Conservation (phyloP, 1,284 basidiomycete species). For the Ustilago loliicola region DNA sequence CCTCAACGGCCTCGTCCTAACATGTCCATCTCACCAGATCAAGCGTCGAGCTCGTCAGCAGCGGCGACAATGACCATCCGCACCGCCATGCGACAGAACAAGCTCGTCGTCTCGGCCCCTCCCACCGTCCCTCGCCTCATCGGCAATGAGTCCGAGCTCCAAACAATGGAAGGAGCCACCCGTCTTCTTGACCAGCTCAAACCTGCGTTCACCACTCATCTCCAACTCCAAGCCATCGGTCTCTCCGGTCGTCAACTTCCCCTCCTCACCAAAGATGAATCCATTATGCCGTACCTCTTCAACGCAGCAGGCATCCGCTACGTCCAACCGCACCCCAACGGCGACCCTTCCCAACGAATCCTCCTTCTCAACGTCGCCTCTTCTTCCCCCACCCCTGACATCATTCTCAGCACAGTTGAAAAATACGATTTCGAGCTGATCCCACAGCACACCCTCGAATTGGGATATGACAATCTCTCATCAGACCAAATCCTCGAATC, state of each 20-base stretch:
- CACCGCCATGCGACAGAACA: constrained; percentile 31
- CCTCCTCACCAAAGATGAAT: constrained; percentile 30
- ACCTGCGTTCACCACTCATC: constrained; percentile 23
- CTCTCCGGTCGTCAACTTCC: constrained; percentile 35
- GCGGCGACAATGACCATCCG: constrained; percentile 17
- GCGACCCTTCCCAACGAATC: constrained; percentile 34
- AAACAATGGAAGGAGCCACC: constrained; percentile 20
- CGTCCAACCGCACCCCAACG: constrained; percentile 44
- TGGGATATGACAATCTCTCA: constrained; percentile 40
- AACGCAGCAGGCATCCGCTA: constrained; percentile 41
- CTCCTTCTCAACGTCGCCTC: constrained; percentile 44
- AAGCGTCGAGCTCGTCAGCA: constrained; percentile 1
- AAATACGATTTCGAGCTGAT: constrained; percentile 25
- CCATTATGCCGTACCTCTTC: constrained; percentile 38
- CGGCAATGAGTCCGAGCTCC: constrained; percentile 29
- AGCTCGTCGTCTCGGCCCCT: constrained; percentile 30
- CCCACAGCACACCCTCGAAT: constrained; percentile 1
- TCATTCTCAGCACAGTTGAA: constrained; percentile 10
- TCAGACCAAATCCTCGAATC: constrained; percentile 50
- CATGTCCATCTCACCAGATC: constrained; percentile 11
- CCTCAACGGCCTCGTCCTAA: neutral
- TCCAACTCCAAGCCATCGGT: constrained; percentile 38
- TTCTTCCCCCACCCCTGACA: constrained; percentile 22
- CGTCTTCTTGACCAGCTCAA: constrained; percentile 39
- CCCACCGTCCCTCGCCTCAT: constrained; percentile 24